Conservation (phyloP, 192 early-diverging fungal genomes). For the Mortierella claussenii region DNA sequence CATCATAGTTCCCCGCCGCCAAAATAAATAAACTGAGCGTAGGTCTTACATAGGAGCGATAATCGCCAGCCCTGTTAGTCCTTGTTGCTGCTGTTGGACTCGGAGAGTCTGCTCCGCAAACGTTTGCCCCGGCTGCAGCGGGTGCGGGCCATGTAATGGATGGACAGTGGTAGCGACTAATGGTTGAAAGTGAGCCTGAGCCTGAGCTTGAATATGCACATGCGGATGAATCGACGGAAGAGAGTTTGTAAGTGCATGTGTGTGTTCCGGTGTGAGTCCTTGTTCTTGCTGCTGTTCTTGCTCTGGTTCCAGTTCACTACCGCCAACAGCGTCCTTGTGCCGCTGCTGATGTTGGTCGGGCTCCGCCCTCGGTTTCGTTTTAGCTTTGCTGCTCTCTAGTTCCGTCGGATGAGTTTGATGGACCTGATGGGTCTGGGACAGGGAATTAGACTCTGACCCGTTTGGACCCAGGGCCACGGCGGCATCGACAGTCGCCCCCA, state of each 20-base stretch:
- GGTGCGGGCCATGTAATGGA: constrained; percentile 20
- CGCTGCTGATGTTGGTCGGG: too few relatives aligned
- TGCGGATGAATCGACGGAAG: background rate
- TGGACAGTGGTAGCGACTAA: constrained; percentile 7
- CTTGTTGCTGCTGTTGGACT: background rate
- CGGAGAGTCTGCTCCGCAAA: constrained; percentile 3
- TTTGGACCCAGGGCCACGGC: background rate
- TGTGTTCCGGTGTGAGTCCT: too few relatives aligned
- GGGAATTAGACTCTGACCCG: constrained; percentile 1
- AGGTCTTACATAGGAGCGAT: constrained; percentile 16
- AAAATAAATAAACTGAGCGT: background rate
- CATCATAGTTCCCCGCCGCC: too few relatives aligned
- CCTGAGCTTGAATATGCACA: too few relatives aligned
- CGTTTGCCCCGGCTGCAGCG: constrained; percentile 11
- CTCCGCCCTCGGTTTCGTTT: background rate
- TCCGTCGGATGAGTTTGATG: too few relatives aligned
- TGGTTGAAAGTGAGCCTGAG: background rate
- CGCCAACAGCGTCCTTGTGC: too few relatives aligned
- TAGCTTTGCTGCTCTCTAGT: background rate
- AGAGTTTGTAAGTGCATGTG: background rate
- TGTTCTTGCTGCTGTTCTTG: too few relatives aligned
- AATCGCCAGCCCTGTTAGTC: constrained; percentile 24
- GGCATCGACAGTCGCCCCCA: background rate
- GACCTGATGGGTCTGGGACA: too few relatives aligned
- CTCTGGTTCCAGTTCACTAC: too few relatives aligned